Evolutionary conservation across 2,329 filamentous ascomycete species (phyloP), one percentile per base, ranked within the genome.

Genomic region (Talaromyces albobiverticillius): DNA sequence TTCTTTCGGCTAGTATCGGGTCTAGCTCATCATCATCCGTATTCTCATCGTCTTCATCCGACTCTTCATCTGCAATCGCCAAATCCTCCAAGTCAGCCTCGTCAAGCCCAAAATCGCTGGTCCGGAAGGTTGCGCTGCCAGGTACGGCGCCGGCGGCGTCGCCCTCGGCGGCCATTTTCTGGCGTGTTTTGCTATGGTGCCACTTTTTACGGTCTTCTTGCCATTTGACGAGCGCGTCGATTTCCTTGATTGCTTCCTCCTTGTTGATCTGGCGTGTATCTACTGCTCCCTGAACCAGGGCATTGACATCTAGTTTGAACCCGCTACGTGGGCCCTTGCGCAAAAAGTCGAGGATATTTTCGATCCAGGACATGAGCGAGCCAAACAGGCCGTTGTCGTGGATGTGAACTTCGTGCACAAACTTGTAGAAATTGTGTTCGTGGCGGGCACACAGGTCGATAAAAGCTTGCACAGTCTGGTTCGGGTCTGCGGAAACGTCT

Each of bases 381-480:
- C 91, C 92, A 64, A 99, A 99, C 1, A 99, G 82, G 0, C 94
- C 94, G 59, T 99, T 95, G 69, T 99, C 94, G 65, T 99, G 93
- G 6, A 89, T 86, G 67, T 99, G 94, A 1, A 99, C 93, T 73
- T 99, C 94, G 70, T 99, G 94, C 3, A 99, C 88, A 70, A 99
- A 99, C 71, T 96, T 97, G 81, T 97, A 99, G 69, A 99, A 93
- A 73, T 95, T 95, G 69, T 95, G 85, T 72, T 99, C 90, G 70
- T 99, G 94, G 41, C 94, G 85, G 61, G 90, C 88, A 71, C 94
- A 99, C 20, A 99, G 82, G 67, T 99, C 94, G 66, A 99, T 99
- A 67, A 99, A 99, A 14, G 91, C 88, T 70, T 99, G 94, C 1
- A 99, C 94, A 0, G 94, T 99, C 76, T 96, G 92, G 70, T 99